Percentiles rank a stretch among this genome's conserved stretches.
Evolutionary conservation across 805 yeast species (phyloP).

Genomic region (Saccharomycopsis fodiens): DNA sequence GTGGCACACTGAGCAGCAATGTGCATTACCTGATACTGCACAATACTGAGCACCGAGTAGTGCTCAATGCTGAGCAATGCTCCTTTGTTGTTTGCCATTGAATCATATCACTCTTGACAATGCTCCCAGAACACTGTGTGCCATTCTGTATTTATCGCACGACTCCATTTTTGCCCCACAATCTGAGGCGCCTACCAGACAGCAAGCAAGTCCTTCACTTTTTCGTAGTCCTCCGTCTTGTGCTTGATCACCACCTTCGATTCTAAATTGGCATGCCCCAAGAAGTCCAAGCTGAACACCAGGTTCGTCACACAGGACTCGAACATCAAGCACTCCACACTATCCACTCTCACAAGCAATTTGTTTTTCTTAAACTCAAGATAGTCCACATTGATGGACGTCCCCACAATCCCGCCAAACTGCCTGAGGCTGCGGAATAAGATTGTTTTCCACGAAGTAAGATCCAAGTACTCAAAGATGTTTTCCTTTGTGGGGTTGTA

Average conservation of each 20-base stretch:
- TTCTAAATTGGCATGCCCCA: slow-evolving; percentile 17
- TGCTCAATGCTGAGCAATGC: too few relatives aligned
- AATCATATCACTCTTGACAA: too few relatives aligned
- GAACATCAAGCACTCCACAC: slow-evolving; percentile 26
- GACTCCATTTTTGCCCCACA: neutral
- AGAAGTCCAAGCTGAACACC: slow-evolving; percentile 2
- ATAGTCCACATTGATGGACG: slow-evolving; percentile 30
- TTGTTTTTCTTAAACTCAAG: slow-evolving; percentile 19
- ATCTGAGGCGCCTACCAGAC: neutral
- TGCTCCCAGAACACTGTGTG: too few relatives aligned
- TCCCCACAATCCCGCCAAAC: slow-evolving; percentile 36
- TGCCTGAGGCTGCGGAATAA: slow-evolving; percentile 29
- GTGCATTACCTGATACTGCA: too few relatives aligned
- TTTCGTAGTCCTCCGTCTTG: slow-evolving; percentile 4
- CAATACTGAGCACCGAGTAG: too few relatives aligned
- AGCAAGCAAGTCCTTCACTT: slow-evolving; percentile 2
- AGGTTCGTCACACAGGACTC: slow-evolving; percentile 22
- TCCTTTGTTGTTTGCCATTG: too few relatives aligned
- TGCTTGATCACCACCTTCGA: slow-evolving; percentile 18
- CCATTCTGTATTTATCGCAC: too few relatives aligned
- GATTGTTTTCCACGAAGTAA: slow-evolving; percentile 34
- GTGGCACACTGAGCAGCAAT: too few relatives aligned
- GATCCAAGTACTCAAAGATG: slow-evolving; percentile 21
- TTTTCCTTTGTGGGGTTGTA: neutral
- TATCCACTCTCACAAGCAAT: slow-evolving; percentile 24